Evolutionary conservation across 1,139 yeast genomes (phyloP).

Genomic region (Sugiyamaella pinicola): DNA sequence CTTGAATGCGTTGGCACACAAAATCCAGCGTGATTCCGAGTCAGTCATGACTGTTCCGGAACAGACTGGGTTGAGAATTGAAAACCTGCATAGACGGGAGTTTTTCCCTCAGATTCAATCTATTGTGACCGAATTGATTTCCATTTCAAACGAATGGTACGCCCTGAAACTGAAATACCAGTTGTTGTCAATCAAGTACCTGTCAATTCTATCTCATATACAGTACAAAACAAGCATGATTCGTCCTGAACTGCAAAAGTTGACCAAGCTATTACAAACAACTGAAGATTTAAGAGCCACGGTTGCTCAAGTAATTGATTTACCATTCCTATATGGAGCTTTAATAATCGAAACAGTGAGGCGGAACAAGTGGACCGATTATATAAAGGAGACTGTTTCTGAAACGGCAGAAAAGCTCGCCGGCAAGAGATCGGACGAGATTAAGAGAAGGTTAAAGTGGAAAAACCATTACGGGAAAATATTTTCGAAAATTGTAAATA

Average conservation of each 20-base stretch:
- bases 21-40: constrained; percentile 37
- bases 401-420: constrained; percentile 64
- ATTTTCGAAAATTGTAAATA: constrained; percentile 12
- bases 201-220: constrained; percentile 37
- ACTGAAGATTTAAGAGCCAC: constrained; percentile 49
- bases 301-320: constrained; percentile 61
- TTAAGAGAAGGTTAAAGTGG: constrained; percentile 63
- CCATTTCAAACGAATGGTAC: constrained; percentile 26
- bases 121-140: constrained; percentile 32
- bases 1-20: constrained; percentile 34
- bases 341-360: constrained; percentile 69
- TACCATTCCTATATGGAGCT: constrained; percentile 81
- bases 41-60: constrained; percentile 35
- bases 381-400: constrained; percentile 53
- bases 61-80: constrained; percentile 7
- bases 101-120: constrained; percentile 35
- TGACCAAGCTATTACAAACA: constrained; percentile 42
- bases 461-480: constrained; percentile 38
- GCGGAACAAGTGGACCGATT: constrained; percentile 67
- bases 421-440: constrained; percentile 60
- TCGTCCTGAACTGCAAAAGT: constrained; percentile 37
- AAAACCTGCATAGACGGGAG: constrained; percentile 30
- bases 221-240: constrained; percentile 40
- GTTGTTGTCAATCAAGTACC: constrained; percentile 26
- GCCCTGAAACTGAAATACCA: constrained; percentile 28